These are phyloP conservation scores for Calonectria henricotiae DNA, from an alignment of 2,329 filamentous ascomycete genomes.

Conservation along the genomic window DNA sequence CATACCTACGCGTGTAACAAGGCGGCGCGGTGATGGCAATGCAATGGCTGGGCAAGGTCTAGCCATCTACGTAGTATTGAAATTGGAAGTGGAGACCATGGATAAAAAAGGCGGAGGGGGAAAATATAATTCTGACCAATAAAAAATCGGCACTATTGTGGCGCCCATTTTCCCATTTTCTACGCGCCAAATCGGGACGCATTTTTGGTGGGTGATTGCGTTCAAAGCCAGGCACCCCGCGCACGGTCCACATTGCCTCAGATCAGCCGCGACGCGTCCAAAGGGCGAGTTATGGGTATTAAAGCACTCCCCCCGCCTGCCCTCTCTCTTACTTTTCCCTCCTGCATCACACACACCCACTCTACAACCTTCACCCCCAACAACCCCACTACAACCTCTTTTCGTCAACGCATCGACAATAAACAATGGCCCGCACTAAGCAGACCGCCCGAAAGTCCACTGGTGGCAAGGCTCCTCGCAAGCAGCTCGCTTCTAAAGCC, in stretches of 20 bases:
- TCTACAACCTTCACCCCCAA: slow-evolving; percentile 52
- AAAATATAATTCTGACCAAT: slow-evolving; percentile 46
- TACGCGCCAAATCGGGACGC: slow-evolving; percentile 35
- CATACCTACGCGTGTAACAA: not conserved
- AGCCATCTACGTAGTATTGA: not conserved
- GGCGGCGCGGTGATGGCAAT: not conserved
- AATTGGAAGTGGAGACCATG: slow-evolving; percentile 13
- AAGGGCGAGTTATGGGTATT: slow-evolving; percentile 58
- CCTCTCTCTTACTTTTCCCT: slow-evolving; percentile 58
- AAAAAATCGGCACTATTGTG: slow-evolving; percentile 49
- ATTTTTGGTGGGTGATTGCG: slow-evolving; percentile 51
- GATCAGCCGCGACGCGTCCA: slow-evolving; percentile 59
- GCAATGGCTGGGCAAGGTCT: slow-evolving; percentile 2
- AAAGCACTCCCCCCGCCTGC: slow-evolving; percentile 65
- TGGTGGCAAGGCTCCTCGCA: slow-evolving; percentile 85
- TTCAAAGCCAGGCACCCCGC: slow-evolving; percentile 38
- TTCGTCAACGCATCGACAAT: slow-evolving; percentile 54
- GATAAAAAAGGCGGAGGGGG: slow-evolving; percentile 27
- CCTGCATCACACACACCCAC: slow-evolving; percentile 63
- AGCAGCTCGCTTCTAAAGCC: slow-evolving; percentile 99
- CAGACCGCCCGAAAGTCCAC: slow-evolving; percentile 83
- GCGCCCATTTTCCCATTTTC: slow-evolving; percentile 47
- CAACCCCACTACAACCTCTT: slow-evolving; percentile 51
- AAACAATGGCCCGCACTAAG: slow-evolving; percentile 77
- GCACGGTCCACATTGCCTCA: slow-evolving; percentile 52